These are phyloP conservation scores for Candida morakotiae DNA, from an alignment of 805 yeast species.

Conservation along the genomic window DNA sequence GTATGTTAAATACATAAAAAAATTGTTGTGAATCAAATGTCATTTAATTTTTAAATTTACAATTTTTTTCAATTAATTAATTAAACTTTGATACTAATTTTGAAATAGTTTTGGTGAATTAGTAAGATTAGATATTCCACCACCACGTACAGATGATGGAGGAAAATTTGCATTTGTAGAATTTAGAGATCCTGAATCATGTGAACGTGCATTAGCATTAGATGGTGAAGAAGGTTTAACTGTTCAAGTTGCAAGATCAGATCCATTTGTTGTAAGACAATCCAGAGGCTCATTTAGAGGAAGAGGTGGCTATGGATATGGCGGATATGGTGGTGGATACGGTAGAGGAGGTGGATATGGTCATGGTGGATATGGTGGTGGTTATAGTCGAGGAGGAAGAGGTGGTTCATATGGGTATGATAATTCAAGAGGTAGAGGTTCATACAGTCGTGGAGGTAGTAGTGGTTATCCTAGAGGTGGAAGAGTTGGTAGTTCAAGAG, in stretches of 20 bases:
- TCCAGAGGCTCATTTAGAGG: constrained; percentile 27
- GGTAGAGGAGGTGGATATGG: constrained; percentile 13
- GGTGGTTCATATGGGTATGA: constrained; percentile 9
- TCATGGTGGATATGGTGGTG: constrained; percentile 17
- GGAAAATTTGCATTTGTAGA: constrained; percentile 64
- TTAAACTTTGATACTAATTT: no score
- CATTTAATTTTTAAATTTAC: no score
- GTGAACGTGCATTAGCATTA: constrained; percentile 49
- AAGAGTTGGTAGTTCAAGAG: constrained; percentile 13
- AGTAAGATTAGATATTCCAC: constrained; percentile 58
- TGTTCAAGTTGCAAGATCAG: constrained; percentile 55
- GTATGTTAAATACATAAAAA: constrained; percentile 44
- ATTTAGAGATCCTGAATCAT: constrained; percentile 47
- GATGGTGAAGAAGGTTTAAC: constrained; percentile 45
- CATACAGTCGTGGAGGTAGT: constrained; percentile 7
- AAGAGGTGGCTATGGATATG: constrained; percentile 26
- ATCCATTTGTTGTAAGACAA: constrained; percentile 41
- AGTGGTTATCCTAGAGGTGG: constrained; percentile 13
- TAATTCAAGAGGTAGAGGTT: constrained; percentile 7
- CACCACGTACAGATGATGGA: constrained; percentile 57
- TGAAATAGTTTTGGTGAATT: constrained; percentile 49
- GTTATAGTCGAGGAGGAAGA: constrained; percentile 11
- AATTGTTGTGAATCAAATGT: neutral
- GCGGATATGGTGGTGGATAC: constrained; percentile 13
- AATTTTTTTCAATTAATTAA: no score